Conservation (phyloP, 139 green algal genomes). For the Tetratostichococcus sp. region DNA sequence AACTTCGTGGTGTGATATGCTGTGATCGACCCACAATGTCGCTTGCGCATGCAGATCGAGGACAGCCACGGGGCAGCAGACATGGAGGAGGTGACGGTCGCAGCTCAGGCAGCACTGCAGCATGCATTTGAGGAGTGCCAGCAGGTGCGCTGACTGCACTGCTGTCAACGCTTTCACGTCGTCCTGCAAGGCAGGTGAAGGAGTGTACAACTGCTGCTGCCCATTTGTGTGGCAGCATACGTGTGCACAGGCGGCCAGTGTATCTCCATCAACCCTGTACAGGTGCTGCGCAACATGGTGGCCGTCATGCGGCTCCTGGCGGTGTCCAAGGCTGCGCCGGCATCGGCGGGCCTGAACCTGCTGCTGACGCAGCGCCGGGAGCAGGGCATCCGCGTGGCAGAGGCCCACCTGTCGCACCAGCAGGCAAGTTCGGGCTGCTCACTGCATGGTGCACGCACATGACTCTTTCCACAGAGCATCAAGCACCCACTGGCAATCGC, state of each 20-base stretch:
- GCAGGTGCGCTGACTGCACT: too few relatives aligned
- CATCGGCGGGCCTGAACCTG: slow-evolving; percentile 40
- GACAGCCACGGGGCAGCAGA: not conserved
- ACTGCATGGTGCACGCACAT: not conserved
- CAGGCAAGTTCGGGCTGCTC: not conserved
- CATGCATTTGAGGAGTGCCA: slow-evolving; percentile 42
- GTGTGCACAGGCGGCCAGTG: too few relatives aligned
- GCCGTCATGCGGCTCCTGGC: slow-evolving; percentile 31
- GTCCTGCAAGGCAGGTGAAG: too few relatives aligned
- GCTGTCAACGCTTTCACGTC: too few relatives aligned
- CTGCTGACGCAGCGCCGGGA: slow-evolving; percentile 21
- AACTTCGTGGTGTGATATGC: too few relatives aligned
- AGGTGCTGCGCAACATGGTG: slow-evolving; percentile 23
- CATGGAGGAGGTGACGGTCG: slow-evolving; percentile 9
- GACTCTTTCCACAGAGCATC: too few relatives aligned
- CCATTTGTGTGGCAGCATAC: too few relatives aligned
- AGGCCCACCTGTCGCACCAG: not conserved
- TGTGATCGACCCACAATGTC: too few relatives aligned
- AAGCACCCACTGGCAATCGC: too few relatives aligned
- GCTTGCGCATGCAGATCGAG: not conserved
- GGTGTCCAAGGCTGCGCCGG: slow-evolving; percentile 4
- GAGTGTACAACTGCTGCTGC: too few relatives aligned
- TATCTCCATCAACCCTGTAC: too few relatives aligned
- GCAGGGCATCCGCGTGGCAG: not conserved
- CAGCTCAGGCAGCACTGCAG: slow-evolving; percentile 22